A percentile compares a stretch with the other conserved stretches of the same genome.
These are phyloP conservation scores for Ligustrum vulgare DNA, from an alignment of 257 asterid species.

Conservation along the genomic window DNA sequence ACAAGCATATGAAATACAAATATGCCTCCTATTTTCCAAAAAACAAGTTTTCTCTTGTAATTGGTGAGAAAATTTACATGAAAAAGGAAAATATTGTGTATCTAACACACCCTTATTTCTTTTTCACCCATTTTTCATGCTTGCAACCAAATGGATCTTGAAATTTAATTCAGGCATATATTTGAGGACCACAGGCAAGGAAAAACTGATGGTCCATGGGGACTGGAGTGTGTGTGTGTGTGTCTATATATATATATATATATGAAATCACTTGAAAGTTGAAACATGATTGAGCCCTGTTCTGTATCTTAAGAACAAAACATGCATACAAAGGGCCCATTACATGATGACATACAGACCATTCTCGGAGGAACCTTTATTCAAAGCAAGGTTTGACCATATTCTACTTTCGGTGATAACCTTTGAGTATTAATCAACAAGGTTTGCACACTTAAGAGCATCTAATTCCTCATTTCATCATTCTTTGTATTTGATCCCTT, in stretches of 20 bases:
- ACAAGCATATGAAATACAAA: too few relatives aligned
- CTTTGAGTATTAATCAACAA: background rate
- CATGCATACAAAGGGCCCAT: slow-evolving; percentile 23
- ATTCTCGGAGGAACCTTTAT: background rate
- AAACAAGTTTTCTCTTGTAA: too few relatives aligned
- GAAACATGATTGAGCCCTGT: background rate
- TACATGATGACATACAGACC: slow-evolving; percentile 24
- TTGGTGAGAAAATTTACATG: too few relatives aligned
- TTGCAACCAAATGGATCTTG: too few relatives aligned
- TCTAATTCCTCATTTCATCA: background rate
- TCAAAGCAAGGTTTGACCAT: slow-evolving; percentile 1
- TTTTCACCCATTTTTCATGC: too few relatives aligned
- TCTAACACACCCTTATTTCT: too few relatives aligned
- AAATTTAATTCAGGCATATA: too few relatives aligned
- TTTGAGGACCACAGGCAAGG: background rate
- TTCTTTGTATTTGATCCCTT: too few relatives aligned
- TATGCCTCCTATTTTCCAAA: too few relatives aligned
- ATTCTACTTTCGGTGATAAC: slow-evolving; percentile 16
- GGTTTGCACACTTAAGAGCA: background rate
- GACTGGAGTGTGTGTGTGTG: too few relatives aligned
- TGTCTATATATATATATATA: too few relatives aligned
- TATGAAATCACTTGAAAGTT: background rate
- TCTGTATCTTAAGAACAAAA: slow-evolving; percentile 10
- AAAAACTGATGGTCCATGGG: background rate
- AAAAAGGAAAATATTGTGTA: too few relatives aligned